Evolutionary conservation across 139 green algal genomes (phyloP).

Genomic region (Chlamydomonas applanata): DNA sequence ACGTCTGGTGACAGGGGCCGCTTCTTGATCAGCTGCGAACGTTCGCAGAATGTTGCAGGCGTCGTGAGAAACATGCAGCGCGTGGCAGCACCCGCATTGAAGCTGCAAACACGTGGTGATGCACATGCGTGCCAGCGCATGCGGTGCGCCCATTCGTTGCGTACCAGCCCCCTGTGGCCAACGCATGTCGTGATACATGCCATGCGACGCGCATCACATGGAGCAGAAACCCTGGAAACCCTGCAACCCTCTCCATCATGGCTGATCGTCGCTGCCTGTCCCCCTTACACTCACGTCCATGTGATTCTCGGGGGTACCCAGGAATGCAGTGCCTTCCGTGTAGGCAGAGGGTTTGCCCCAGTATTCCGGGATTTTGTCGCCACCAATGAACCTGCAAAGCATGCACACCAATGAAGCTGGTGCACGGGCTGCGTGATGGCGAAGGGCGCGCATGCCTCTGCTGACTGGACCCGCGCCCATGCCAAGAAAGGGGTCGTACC

Average conservation of each 20-base stretch:
- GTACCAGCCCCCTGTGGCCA: no score
- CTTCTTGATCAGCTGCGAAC: conserved; percentile 73
- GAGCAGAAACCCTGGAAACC: no score
- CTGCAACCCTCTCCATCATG: no score
- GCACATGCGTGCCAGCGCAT: no score
- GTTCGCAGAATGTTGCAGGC: no score
- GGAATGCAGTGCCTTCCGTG: conserved; percentile 85
- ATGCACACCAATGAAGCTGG: background rate
- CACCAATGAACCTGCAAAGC: conserved; percentile 46
- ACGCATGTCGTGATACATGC: no score
- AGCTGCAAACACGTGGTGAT: no score
- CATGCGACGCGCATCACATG: no score
- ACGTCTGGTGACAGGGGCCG: conserved; percentile 91
- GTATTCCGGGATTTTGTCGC: conserved; percentile 77
- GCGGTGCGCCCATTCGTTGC: no score
- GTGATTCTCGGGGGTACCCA: conserved; percentile 90
- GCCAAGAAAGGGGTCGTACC: background rate
- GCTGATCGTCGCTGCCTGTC: no score
- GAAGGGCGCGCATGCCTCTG: background rate
- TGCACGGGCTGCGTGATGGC: background rate
- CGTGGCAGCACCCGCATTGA: no score
- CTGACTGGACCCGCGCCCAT: no score
- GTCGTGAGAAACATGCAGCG: background rate
- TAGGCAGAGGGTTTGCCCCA: conserved; percentile 82
- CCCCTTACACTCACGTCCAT: conserved; percentile 50